Conservation (phyloP, 2,329 filamentous ascomycete genomes). For the Fusarium austroafricanum region DNA sequence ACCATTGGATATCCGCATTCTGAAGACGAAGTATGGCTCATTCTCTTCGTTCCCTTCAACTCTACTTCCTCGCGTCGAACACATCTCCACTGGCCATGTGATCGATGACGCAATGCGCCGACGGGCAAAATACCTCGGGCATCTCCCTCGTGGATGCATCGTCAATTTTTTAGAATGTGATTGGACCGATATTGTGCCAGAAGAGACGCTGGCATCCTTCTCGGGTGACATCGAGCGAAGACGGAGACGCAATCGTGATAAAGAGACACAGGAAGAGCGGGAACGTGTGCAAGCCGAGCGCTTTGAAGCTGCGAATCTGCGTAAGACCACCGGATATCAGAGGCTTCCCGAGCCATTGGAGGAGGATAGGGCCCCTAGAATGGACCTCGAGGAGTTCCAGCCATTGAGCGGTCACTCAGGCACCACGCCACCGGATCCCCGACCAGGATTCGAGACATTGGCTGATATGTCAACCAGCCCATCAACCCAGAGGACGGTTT, state of each 20-base stretch:
- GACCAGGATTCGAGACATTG: conserved; percentile 73
- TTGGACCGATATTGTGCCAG: conserved; percentile 88
- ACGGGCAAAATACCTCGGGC: conserved; percentile 85
- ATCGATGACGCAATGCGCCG: conserved; percentile 87
- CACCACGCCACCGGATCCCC: conserved; percentile 66
- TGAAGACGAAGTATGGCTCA: conserved; percentile 87
- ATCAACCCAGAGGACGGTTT: conserved; percentile 81
- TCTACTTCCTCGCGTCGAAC: conserved; percentile 86
- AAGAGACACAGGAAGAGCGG: conserved; percentile 86
- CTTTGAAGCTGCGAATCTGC: conserved; percentile 77
- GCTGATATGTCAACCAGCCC: conserved; percentile 86
- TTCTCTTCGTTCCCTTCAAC: conserved; percentile 87
- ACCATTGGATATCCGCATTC: conserved; percentile 89
- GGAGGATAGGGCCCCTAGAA: conserved; percentile 52
- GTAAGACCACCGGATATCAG: conserved; percentile 59
- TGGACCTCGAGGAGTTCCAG: conserved; percentile 73
- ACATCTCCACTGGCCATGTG: conserved; percentile 87
- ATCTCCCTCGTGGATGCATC: conserved; percentile 90
- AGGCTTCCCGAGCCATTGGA: conserved; percentile 54
- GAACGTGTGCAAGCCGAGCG: conserved; percentile 85
- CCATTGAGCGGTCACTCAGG: conserved; percentile 65
- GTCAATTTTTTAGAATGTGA: conserved; percentile 93
- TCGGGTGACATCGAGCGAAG: conserved; percentile 79
- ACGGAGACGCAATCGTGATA: conserved; percentile 82
- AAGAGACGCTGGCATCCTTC: conserved; percentile 80